phyloP scores from a whole-genome alignment of 148 eudicot species.

The Gaultheria prostrata region DNA sequence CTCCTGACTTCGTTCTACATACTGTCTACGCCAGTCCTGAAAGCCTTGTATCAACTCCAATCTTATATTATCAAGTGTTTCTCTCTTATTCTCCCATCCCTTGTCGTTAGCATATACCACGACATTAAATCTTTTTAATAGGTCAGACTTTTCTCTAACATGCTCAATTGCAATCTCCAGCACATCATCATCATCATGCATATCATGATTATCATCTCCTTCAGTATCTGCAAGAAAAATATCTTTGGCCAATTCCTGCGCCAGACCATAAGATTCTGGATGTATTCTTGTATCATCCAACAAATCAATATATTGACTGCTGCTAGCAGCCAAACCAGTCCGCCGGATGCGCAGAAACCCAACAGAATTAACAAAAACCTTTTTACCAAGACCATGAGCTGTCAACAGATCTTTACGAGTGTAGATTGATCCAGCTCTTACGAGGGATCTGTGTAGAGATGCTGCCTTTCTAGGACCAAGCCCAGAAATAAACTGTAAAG shows the following conservation, averaged over 20 bases:
- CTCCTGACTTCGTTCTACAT: slow-evolving; percentile 67
- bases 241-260: slow-evolving; percentile 94
- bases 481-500: slow-evolving; percentile 92
- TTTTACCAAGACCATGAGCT: slow-evolving; percentile 76
- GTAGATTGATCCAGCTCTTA: slow-evolving; percentile 71
- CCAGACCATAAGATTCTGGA: slow-evolving; percentile 90
- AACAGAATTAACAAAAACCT: slow-evolving; percentile 82
- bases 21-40: slow-evolving; percentile 80
- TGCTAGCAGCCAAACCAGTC: slow-evolving; percentile 76
- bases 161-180: slow-evolving; percentile 88
- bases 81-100: slow-evolving; percentile 50
- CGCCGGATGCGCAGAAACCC: slow-evolving; percentile 94
- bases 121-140: slow-evolving; percentile 57
- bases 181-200: slow-evolving; percentile 76
- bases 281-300: slow-evolving; percentile 98
- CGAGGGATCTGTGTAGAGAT: slow-evolving; percentile 75
- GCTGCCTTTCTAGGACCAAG: slow-evolving; percentile 98
- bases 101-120: slow-evolving; percentile 63
- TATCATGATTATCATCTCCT: slow-evolving; percentile 58
- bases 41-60: slow-evolving; percentile 91
- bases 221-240: slow-evolving; percentile 55
- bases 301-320: slow-evolving; percentile 79
- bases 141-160: slow-evolving; percentile 76
- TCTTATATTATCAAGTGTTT: slow-evolving; percentile 66
- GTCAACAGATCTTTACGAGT: slow-evolving; percentile 80